Base-by-base conservation (phyloP, 345 rosid species). In the Populus tremula region DNA sequence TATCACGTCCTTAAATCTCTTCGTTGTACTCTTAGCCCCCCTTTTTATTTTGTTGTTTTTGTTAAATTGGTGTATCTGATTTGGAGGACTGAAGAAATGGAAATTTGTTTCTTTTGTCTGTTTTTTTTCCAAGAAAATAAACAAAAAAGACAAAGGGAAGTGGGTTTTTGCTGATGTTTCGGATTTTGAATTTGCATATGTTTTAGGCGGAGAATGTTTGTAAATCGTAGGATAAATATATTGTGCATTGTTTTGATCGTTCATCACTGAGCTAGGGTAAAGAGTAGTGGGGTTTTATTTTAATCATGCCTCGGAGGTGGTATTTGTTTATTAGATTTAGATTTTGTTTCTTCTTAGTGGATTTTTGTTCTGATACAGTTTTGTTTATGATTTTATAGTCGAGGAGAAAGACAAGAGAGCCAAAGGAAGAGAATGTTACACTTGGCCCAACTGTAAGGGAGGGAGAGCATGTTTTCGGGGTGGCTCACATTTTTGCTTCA, bases 401-500 rank as follows among this genome's bases (percentile, higher is more conserved):
- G 62, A 91, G 74, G 86, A 90, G 86, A 76, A 94, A 87, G 87
- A 84, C 80, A 0, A 91, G 93, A 75, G 98, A 94, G 83, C 96
- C 96, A 20, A 94, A 94, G 92, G 98, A 89, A 66, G 98, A 94
- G 70, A 90, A 77, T 64, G 91, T 92, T 35, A 91, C 89, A 2
- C 97, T 91, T 66, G 96, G 95, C 35, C 97, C 98, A 3, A 84
- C 92, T 50, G 90, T 91, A 36, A 85, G 88, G 21, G 97, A 92
- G 8, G 98, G 97, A 27, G 98, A 92, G 85, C 83, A 85, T 49
- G 96, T 87, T 67, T 92, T 94, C 12, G 98, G 98, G 2, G 97
- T 92, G 11, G 98, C 93, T 16, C 98, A 92, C 82, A 90, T 92
- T 33, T 94, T 88, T 75, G 98, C 98, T 20, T 94, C 97, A 0